These are phyloP conservation scores for Agrostemma githago DNA, from an alignment of 148 eudicot genomes.

Conservation along the genomic window DNA sequence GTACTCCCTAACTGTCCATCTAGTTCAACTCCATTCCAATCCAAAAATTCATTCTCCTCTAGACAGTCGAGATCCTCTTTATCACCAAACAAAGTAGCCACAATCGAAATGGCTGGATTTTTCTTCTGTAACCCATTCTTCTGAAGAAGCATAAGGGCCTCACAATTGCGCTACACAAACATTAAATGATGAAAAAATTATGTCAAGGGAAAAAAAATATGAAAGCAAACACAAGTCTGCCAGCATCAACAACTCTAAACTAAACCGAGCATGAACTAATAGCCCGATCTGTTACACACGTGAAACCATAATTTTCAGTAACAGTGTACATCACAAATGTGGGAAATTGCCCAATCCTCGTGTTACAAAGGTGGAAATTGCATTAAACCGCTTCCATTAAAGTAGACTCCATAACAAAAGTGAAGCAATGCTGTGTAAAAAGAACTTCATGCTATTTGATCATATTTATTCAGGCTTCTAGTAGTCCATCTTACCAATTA, in stretches of 20 bases:
- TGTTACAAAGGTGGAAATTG: background rate
- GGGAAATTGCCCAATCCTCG: background rate
- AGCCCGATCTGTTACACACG: background rate
- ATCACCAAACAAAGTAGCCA: slow-evolving; percentile 76
- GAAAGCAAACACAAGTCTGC: background rate
- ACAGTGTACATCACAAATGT: background rate
- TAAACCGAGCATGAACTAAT: background rate
- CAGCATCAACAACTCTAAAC: background rate
- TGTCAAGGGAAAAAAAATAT: background rate
- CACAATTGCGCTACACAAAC: slow-evolving; percentile 68
- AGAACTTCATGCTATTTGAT: background rate
- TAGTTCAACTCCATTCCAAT: slow-evolving; percentile 53
- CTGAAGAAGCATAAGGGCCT: slow-evolving; percentile 86
- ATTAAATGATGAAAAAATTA: slow-evolving; percentile 8
- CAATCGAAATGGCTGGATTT: slow-evolving; percentile 66
- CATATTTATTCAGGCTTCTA: background rate
- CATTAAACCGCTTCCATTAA: background rate
- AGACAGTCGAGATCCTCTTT: slow-evolving; percentile 53
- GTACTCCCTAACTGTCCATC: slow-evolving; percentile 28
- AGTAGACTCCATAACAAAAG: background rate
- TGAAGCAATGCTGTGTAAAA: background rate
- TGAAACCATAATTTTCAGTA: background rate
- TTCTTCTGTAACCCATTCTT: slow-evolving; percentile 83
- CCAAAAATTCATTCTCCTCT: slow-evolving; percentile 46
- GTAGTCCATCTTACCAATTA: slow-evolving; percentile 25